Evolutionary conservation across 2,329 filamentous ascomycete species (phyloP).

Genomic region (Colletotrichum scovillei): DNA sequence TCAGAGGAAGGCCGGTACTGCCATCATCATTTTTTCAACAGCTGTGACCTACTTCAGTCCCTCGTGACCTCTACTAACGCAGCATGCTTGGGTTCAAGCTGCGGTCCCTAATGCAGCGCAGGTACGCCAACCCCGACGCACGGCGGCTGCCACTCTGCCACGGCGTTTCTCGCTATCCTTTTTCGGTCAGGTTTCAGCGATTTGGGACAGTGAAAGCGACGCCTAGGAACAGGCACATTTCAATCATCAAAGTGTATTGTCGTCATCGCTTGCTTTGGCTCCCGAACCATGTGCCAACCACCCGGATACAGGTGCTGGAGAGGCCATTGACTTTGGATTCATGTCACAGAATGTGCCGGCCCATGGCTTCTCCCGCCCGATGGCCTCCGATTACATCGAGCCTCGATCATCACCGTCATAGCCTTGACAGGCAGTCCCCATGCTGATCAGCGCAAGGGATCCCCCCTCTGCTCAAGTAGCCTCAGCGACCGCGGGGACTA

Average conservation of each 20-base stretch:
- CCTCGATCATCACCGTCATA: constrained; percentile 20
- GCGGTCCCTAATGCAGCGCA: not conserved
- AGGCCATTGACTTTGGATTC: constrained; percentile 18
- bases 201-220: not conserved
- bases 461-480: constrained; percentile 3
- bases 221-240: not conserved
- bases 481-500: constrained; percentile 1
- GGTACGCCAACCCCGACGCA: not conserved
- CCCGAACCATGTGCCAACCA: not conserved
- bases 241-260: not conserved
- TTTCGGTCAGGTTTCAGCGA: not conserved
- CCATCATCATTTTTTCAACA: not conserved
- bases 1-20: not conserved
- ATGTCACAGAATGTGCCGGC: constrained; percentile 15
- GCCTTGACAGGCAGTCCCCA: constrained; percentile 11
- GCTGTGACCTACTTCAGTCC: not conserved
- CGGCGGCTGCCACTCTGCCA: constrained; percentile 2
- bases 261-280: constrained; percentile 7
- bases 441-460: constrained; percentile 12
- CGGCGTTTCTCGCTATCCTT: not conserved
- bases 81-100: not conserved
- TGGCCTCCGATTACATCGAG: constrained; percentile 25
- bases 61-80: not conserved
- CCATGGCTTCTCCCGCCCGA: constrained; percentile 19
- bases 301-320: not conserved